Conservation (phyloP, 2,329 filamentous ascomycete species). For the Hypoxylon sp. region DNA sequence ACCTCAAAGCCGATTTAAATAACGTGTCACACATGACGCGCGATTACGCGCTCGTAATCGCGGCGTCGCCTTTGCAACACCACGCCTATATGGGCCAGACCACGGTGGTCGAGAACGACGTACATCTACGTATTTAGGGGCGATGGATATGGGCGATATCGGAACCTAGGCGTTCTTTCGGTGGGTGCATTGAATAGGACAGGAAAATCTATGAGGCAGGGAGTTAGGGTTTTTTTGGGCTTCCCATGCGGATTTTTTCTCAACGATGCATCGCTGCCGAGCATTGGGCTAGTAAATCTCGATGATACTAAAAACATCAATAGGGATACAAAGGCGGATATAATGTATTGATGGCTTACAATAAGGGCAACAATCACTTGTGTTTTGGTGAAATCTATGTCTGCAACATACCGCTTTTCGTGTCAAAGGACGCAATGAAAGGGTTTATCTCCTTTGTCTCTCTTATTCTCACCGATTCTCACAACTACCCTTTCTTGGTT, state of each 20-base stretch:
- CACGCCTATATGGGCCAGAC: too few species aligned
- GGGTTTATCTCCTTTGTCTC: constrained; percentile 12
- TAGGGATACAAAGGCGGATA: constrained; percentile 27
- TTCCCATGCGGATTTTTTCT: too few species aligned
- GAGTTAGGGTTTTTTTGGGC: constrained; percentile 7
- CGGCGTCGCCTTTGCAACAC: too few species aligned
- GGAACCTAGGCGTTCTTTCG: constrained; percentile 16
- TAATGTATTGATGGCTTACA: constrained; percentile 14
- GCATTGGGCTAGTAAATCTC: too few species aligned
- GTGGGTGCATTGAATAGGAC: constrained; percentile 16
- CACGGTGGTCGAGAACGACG: too few species aligned
- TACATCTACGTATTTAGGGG: too few species aligned
- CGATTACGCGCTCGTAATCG: too few species aligned
- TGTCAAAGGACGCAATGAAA: not conserved
- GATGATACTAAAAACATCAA: too few species aligned
- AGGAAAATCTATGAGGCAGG: constrained; percentile 2
- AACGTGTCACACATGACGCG: too few species aligned
- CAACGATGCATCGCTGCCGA: too few species aligned
- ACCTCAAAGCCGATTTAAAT: too few species aligned
- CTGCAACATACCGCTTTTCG: constrained; percentile 3
- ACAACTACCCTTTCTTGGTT: constrained; percentile 5
- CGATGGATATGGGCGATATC: too few species aligned
- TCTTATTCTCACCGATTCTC: constrained; percentile 5
- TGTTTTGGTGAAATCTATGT: not conserved
- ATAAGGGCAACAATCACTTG: constrained; percentile 15